Evolutionary conservation across 2,329 filamentous ascomycete species (phyloP), one percentile per base, ranked within the genome.

Genomic region (Scorias spongiosa): DNA sequence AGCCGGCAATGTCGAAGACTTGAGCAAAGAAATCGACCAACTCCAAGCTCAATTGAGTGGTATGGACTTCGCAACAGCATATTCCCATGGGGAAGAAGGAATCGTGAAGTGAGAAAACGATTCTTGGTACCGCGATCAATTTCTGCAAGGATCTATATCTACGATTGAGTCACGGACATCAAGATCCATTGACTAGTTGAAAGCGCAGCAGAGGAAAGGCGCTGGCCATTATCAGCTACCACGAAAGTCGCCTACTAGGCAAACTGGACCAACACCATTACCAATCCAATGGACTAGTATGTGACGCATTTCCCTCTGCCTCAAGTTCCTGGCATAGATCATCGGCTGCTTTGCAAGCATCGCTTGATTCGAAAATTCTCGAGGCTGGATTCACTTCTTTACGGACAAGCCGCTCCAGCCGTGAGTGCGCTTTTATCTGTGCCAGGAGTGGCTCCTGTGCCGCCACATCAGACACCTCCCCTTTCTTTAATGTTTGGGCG

Each of bases 1-100:
- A 45, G 79, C 79, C 3, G 72, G 80, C 46, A 94, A 94, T 53
- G 66, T 86, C 26, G 84, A 91, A 45, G 88, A 94, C 63, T 63
- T 95, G 45, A 83, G 81, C 37, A 69, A 67, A 30, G 88, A 94
- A 65, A 89, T 93, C 49, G 75, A 78, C 44, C 56, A 55, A 42
- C 52, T 63, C 0, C 57, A 61, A 41, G 51, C 51, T 7, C 53
- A 57, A 47, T 45, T 63, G 39, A 47, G 49, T 14, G 54, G 54
- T 26, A 62, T 63, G 61, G 61, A 63, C 46, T 63, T 63, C 50
- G 56, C 54, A 15, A 36, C 32, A 4, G 32, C 32, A 36, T 36
- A 36, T 36, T 36, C 15, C 32, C 3, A 36, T 9, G 32, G 32
- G 11, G 32, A 15, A 12, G 32, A 36, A 15, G 15, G 15, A 3